Evolutionary conservation across 176 grass and related monocot genomes (phyloP).

Genomic region (Chloris gayana): DNA sequence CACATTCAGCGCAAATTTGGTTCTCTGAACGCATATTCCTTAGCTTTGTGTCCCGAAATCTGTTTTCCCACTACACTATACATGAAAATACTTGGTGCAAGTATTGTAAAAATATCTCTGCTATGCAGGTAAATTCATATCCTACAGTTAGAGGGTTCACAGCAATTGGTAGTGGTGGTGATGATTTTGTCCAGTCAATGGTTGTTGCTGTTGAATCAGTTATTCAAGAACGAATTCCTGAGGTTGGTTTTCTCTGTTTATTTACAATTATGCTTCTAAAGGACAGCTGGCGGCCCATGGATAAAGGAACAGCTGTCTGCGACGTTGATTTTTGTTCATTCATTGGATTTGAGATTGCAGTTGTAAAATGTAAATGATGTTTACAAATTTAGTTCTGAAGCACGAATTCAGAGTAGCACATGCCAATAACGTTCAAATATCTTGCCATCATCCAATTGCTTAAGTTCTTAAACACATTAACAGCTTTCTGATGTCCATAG

Average conservation of each 20-base stretch:
- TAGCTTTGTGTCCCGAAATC: background rate
- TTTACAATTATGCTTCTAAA: background rate
- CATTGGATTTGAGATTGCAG: background rate
- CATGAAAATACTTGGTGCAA: background rate
- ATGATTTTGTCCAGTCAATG: conserved; percentile 91
- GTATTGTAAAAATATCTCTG: background rate
- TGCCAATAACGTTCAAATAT: background rate
- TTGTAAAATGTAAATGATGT: background rate
- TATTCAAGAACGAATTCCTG: conserved; percentile 59
- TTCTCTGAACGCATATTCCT: too few species aligned
- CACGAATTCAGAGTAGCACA: background rate
- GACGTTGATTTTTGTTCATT: conserved; percentile 1
- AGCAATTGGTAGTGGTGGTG: conserved; percentile 75
- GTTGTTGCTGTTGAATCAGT: conserved; percentile 79
- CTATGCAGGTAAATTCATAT: conserved; percentile 73
- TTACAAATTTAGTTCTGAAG: background rate
- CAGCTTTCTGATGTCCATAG: background rate
- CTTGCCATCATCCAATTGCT: background rate
- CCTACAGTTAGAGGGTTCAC: conserved; percentile 78
- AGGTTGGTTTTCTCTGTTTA: conserved; percentile 44
- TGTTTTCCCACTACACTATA: background rate
- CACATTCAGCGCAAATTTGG: too few species aligned
- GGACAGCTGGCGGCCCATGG: background rate
- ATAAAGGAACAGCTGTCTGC: too few species aligned
- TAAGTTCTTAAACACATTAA: background rate